Percentiles rank a stretch among this genome's conserved stretches.
Evolutionary conservation across 1,139 yeast species (phyloP).

Genomic region (Blastobotrys elegans): DNA sequence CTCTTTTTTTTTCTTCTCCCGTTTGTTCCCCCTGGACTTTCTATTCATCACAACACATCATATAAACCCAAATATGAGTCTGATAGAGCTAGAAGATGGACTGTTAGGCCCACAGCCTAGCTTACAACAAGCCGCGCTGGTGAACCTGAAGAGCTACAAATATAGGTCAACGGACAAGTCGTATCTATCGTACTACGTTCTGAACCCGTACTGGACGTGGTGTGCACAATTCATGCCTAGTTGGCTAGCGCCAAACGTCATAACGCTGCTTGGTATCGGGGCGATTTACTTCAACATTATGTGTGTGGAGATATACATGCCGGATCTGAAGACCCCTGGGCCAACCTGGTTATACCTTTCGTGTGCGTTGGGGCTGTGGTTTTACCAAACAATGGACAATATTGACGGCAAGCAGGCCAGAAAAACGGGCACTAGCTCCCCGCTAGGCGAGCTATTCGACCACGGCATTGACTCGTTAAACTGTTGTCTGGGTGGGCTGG

Average conservation of each 20-base stretch:
- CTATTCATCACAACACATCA: not conserved
- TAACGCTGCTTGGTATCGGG: constrained; percentile 60
- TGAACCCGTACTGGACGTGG: constrained; percentile 68
- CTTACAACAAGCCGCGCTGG: constrained; percentile 24
- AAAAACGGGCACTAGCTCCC: constrained; percentile 69
- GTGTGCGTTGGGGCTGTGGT: constrained; percentile 64
- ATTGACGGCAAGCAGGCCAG: constrained; percentile 84
- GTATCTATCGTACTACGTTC: constrained; percentile 53
- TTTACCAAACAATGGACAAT: constrained; percentile 81
- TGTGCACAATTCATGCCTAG: constrained; percentile 64
- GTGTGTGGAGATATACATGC: constrained; percentile 55
- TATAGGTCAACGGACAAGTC: constrained; percentile 61
- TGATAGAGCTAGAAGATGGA: constrained; percentile 12
- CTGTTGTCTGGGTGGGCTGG: constrained; percentile 42
- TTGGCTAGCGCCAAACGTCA: constrained; percentile 73
- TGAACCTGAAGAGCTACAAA: constrained; percentile 25
- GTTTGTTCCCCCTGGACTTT: not conserved
- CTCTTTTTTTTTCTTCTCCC: not conserved
- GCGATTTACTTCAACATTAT: constrained; percentile 53
- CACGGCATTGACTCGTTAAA: constrained; percentile 78
- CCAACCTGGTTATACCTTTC: constrained; percentile 68
- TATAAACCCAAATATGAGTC: constrained; percentile 7
- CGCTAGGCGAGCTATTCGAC: constrained; percentile 75
- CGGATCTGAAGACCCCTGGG: constrained; percentile 46
- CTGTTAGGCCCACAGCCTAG: constrained; percentile 21